Evolutionary conservation across 768 basidiomycete species (phyloP).

Genomic region (Pleurotus djamor): DNA sequence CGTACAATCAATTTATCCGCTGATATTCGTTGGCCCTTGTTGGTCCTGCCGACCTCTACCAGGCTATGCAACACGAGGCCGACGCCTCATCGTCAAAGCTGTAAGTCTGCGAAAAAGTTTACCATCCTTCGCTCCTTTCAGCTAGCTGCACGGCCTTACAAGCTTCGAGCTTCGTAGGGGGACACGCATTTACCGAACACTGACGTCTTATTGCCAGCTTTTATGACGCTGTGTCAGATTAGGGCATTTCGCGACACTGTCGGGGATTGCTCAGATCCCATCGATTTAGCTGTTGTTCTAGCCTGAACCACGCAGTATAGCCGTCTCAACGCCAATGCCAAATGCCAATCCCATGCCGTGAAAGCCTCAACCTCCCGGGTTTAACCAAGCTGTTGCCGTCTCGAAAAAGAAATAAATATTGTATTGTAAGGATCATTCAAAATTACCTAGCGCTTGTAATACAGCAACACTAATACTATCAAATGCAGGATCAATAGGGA

Average conservation of each 20-base stretch:
- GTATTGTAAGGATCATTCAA: constrained; percentile 1
- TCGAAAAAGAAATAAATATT: not conserved
- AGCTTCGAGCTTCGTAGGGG: not conserved
- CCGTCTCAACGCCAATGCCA: not conserved
- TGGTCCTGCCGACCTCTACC: not conserved
- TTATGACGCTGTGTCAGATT: not conserved
- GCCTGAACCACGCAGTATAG: no score
- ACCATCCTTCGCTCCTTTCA: not conserved
- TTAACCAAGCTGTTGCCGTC: not conserved
- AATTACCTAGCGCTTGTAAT: constrained; percentile 8
- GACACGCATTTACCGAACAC: not conserved
- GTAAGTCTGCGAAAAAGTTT: not conserved
- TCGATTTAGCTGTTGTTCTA: not conserved
- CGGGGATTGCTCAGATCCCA: constrained; percentile 5
- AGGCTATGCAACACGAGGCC: not conserved
- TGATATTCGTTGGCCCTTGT: not conserved
- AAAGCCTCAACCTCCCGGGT: no score
- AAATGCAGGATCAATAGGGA: constrained; percentile 2
- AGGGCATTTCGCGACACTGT: constrained; percentile 5
- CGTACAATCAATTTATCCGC: not conserved
- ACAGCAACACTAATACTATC: constrained; percentile 1
- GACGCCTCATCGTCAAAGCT: not conserved
- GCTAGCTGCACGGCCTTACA: constrained; percentile 3
- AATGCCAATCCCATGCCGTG: no score
- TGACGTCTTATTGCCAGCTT: constrained; percentile 1